Base-by-base conservation (phyloP, 192 early-diverging fungal species). In the Kappamyces sp. region DNA sequence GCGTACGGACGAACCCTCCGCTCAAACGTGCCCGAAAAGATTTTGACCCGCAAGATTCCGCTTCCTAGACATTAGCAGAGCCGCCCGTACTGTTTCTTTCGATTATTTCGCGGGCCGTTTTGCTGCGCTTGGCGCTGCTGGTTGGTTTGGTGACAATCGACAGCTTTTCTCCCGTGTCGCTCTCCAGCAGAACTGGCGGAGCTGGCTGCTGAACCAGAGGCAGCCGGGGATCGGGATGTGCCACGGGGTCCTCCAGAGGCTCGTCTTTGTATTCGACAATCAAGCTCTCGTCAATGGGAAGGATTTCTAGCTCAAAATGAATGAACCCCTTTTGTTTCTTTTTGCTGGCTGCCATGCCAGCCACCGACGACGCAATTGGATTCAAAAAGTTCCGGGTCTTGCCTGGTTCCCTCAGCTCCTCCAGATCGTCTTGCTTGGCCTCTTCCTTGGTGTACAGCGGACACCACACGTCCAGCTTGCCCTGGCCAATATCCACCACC, bases 281-380 rank as follows among this genome's bases (percentile, higher is more conserved):
- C 53, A 33, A 22, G 40, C 36, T 29, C 37, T 55, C 45, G 7
- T 39, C 36, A n/a, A 55, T 29, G 9, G 30, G 36, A 8, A 47
- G 49, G 7, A 47, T 53, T 31, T 66, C 65, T 29, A 69, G 8
- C 36, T 67, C 72, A 47, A 69, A 70, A 45, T 70, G 67, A 36
- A 70, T 14, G 38, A 58, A 47, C 2, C 72, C 67, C 40, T 63
- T 66, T 33, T 74, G 67, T 6, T 58, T 43, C 5, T 52, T 59
- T 48, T 66, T 66, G 12, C 54, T 57, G 0, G 9, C 38, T 5
- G 41, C 32, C 3, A 39, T 3, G 52, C 38, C 46, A 14, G 38
- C 36, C 30, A 14, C 63, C 7, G 36, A 45, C 59, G 29, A 34
- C 34, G 38, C 3, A 32, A 31, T 37, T 32, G 49, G 31, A 7